phyloP scores from a whole-genome alignment of 2,329 filamentous ascomycete genomes.

The Onygenales sp. region DNA sequence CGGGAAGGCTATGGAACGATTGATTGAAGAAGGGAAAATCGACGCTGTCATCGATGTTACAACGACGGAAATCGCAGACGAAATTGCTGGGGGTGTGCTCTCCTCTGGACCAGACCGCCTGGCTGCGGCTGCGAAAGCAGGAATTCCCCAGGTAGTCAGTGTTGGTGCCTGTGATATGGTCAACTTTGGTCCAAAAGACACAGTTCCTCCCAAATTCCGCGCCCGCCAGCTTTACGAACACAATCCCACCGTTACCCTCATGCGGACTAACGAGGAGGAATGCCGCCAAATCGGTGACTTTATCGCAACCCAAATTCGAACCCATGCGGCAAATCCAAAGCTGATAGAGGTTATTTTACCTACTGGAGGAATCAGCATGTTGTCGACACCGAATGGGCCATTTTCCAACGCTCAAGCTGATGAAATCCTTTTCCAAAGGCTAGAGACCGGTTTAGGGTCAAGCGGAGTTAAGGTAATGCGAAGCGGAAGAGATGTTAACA shows the following conservation, averaged over 20 bases:
- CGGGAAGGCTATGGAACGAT: conserved; percentile 58
- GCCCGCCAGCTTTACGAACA: conserved; percentile 51
- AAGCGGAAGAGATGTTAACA: conserved; percentile 16
- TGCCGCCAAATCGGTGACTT: conserved; percentile 45
- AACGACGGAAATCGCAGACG: conserved; percentile 59
- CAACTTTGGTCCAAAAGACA: conserved; percentile 51
- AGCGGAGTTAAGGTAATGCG: conserved; percentile 1
- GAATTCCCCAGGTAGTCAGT: conserved; percentile 50
- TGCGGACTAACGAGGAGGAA: conserved; percentile 54
- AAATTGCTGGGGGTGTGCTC: conserved; percentile 54
- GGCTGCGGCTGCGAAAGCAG: conserved; percentile 45
- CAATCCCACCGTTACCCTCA: conserved; percentile 56
- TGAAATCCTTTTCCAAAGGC: conserved; percentile 22
- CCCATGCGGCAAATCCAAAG: conserved; percentile 27
- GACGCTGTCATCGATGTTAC: conserved; percentile 63
- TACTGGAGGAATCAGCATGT: conserved; percentile 50
- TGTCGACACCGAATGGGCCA: conserved; percentile 44
- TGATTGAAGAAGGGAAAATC: conserved; percentile 48
- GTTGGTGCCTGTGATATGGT: conserved; percentile 51
- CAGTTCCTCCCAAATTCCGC: conserved; percentile 47
- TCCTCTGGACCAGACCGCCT: conserved; percentile 49
- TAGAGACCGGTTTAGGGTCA: not conserved
- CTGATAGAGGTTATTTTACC: conserved; percentile 51
- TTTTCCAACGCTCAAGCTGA: conserved; percentile 46
- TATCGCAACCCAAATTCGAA: conserved; percentile 45